Base-by-base conservation (phyloP, 305 asterid species). In the Solanum hybrid region DNA sequence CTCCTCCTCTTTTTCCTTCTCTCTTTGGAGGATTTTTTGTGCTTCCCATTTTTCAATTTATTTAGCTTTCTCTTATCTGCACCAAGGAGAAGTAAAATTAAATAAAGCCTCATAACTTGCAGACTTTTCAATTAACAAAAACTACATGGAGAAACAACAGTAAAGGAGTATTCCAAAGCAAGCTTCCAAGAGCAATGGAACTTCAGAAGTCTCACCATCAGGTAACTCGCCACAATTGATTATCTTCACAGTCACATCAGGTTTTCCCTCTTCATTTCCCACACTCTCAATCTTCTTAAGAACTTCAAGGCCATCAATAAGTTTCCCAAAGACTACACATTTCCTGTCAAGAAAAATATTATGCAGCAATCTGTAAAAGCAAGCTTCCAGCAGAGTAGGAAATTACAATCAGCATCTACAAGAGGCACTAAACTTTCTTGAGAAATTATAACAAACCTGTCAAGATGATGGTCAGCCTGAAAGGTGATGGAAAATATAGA, bases 391-490 rank as follows among this genome's bases (percentile, higher is more conserved):
- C 46, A 71, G 78, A 86, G 26, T 20, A 90, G 64, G 83, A 83
- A 86, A 11, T 20, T 64, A 71, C 37, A 42, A 85, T 74, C 87
- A 82, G 89, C 73, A 73, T 46, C 37, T 26, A 20, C 89, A 86
- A 90, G 88, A 88, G 89, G 20, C 67, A 83, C 51, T 3, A 83
- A 88, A 91, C 14, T 37, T 35, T 84, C 6, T 67, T 82, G 36
- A 5, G 77, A 89, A 90, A 51, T 37, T 36, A 46, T 69, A 92
- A 81, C 90, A 89, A 87, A 98, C 99, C 98, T 96, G 91, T 98
- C 99, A 91, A 97, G 99, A 94, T 95, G 97, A 94, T 95, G 98
- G 93, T 94, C 97, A 89, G 98, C 96, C 93, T 94, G 93, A 89
- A 98, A 96, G 92, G 98, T 96, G 90, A 98, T 87, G 81, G 92